These are phyloP conservation scores for Alternaria gansuensis DNA, from an alignment of 2,329 filamentous ascomycete species.

Conservation along the genomic window DNA sequence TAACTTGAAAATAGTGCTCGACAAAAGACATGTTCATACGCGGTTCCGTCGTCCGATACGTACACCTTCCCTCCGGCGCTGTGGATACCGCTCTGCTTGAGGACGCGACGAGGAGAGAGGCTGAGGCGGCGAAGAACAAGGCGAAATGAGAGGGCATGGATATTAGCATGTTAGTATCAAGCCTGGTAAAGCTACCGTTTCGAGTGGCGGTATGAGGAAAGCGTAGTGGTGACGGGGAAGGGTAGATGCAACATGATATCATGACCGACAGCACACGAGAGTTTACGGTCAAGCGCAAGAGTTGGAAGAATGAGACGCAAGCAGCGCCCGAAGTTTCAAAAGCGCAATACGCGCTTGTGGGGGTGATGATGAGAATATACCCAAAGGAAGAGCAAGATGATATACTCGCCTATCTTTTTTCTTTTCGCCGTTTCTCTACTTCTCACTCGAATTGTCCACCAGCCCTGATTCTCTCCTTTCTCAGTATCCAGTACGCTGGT, in stretches of 20 bases:
- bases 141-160: constrained; percentile 39
- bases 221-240: not conserved
- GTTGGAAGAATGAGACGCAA: not conserved
- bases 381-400: not conserved
- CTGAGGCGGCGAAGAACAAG: constrained; percentile 50
- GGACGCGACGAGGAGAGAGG: constrained; percentile 71
- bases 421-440: not conserved
- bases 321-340: not conserved
- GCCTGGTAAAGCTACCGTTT: not conserved
- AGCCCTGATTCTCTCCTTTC: not conserved
- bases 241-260: not conserved
- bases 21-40: constrained; percentile 97
- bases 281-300: not conserved
- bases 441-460: not conserved
- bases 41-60: constrained; percentile 90
- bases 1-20: constrained; percentile 63
- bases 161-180: not conserved
- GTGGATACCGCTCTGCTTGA: constrained; percentile 89
- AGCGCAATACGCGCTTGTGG: not conserved
- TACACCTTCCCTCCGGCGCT: constrained; percentile 81
- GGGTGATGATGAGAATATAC: constrained; percentile 4
- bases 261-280: not conserved
- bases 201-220: not conserved
- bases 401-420: not conserved
- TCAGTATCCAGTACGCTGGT: not conserved